Evolutionary conservation across 352 stramenopile species (phyloP), one percentile per base, ranked within the genome.

Genomic region (Phytopythium aichiense): DNA sequence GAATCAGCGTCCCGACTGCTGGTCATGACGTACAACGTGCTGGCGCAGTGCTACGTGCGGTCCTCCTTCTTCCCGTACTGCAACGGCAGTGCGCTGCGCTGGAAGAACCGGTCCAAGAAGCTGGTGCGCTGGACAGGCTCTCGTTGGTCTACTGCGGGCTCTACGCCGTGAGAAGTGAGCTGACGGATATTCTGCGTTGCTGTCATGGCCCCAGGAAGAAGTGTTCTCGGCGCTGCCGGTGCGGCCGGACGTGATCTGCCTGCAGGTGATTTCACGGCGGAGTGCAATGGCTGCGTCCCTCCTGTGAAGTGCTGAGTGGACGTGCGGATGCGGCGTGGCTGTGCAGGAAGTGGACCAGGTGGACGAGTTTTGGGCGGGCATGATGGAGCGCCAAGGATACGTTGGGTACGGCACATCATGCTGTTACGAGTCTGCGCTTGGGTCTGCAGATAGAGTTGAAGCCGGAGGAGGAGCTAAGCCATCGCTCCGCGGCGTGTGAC

Each of bases 11-110:
- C n/a, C n/a, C 22, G 33, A 52, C 69, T 92, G 60, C 55, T 67
- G 2, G 79, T 95, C n/a, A 92, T 95, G 84, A 92, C 84, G 64
- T 95, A 92, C 70, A 95, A 95, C 56, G 86, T 93, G 51, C 69
- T 95, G 35, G 86, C 86, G 35, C 86, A 95, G 62, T 87, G 73
- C 66, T 95, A 92, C 64, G 74, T 93, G 53, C 73, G 77, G 43
- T 94, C 86, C 35, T 80, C 55, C 38, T 92, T 77, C 71, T 94
- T 94, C 61, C 86, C 86, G 46, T 93, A 94, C 61, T 94, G 86
- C 72, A 72, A 76, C 22, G 63, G 75, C 15, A 73, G 69, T 25
- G 66, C 74, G 50, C 58, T 94, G 53, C 70, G 73, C 5, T 94
- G 86, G 86, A 92, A 92, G 69, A 85, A 79, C 51, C 64, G 86